Evolutionary conservation across 148 eudicot species (phyloP), one percentile per base, ranked within the genome.

Genomic region (Vaccinium corymbosum): DNA sequence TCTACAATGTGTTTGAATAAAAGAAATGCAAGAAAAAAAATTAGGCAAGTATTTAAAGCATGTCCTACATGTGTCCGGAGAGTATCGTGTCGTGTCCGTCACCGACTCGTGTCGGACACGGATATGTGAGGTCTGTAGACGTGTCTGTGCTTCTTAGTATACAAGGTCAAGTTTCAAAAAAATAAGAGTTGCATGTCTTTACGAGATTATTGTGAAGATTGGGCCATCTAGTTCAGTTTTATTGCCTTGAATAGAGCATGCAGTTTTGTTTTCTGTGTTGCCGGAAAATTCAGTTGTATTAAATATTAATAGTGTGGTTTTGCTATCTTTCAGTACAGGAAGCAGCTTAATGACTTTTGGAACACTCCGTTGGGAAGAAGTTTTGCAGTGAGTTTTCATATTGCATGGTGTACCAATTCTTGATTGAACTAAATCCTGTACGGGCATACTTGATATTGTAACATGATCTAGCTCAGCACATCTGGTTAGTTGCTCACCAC

Each of bases 361-460:
- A 90, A 94, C 82, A 87, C 99, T 68, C 97, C 98, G 3, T 25
- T 97, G 75, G 99, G 99, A 72, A 91, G 85, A 82, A 90, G 92
- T 85, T 91, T 86, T 81, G 86, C 90, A 56, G 99, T 97, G 83
- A 91, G 97, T 70, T 27, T 73, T 61, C 82, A 11, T 52, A 14
- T 27, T 61, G 35, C 79, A 50, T 76, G 79, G 32, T 76, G 4
- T 49, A 17, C 79, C 19, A 50, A 51, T 50, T 76, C 38, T 76
- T 76, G 10, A 14, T 38, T 93, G 80, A 78, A 78, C 48, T 53
- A 7, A 52, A 10, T 49, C 55, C 81, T 78, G 55, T 25, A 9
- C 9, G 25, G 11, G 3, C 38, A 14, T 15, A 19, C 10, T n/a
- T 46, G 49, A 14, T 38, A 73, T 73, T 13, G 22, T 49, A 16